Base-by-base conservation (phyloP, 1,284 basidiomycete species). In the Xerocomus amazonicus region DNA sequence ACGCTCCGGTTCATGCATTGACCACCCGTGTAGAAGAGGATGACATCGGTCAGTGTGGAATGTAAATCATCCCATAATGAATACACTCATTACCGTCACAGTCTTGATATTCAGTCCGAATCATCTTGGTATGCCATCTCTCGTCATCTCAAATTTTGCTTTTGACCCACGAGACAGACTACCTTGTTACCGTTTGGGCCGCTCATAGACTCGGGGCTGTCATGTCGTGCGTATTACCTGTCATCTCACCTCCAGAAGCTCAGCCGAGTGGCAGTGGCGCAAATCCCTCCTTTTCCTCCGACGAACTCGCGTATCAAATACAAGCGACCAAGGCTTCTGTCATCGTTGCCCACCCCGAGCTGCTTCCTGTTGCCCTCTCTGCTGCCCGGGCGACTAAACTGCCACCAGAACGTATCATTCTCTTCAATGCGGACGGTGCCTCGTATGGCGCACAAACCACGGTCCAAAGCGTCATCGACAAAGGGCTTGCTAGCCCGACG, bases 171-270 rank as follows among this genome's bases (percentile, higher is more conserved):
- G 23, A 45, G 26, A 23, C 54, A 87, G 89, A 90, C 63, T 92
- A 90, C 55, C 79, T 82, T 1, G 72, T 83, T 9, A 73, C 73
- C 3, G 70, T 91, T 10, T 92, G 90, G 89, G 91, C 87, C 2
- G 68, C 74, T 1, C 88, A 91, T 56, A 77, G 79, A 37, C 67
- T 90, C 12, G 89, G 90, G 10, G 90, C 74, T 3, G 78, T 86
- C 45, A 73, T 87, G 65, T 84, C 84, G 76, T 81, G 66, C 59
- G 77, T 46, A 13, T 39, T 10, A 1, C 42, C 28, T 29, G 43
- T 31, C 23, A 29, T 45, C 51, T 17, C 14, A 31, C 29, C 43
- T 28, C 52, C 51, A 41, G 41, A 58, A 32, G 34, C 56, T 55
- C 35, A 59, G 33, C 28, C 28, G 3, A 43, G 6, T 2, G 10